Evolutionary conservation across 768 basidiomycete genomes (phyloP).

Genomic region (Kwoniella shandongensis): DNA sequence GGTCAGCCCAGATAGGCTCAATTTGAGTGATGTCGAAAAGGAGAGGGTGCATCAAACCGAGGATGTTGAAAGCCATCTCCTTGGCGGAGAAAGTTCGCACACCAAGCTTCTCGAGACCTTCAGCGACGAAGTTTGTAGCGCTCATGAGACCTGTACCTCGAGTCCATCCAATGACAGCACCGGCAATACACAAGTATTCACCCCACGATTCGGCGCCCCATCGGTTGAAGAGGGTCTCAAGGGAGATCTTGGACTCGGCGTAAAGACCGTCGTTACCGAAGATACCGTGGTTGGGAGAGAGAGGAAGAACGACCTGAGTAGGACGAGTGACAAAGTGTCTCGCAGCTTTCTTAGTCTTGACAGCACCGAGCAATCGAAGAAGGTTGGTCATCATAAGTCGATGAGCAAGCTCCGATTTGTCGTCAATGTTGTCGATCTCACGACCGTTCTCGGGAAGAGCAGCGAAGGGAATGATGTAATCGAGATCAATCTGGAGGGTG

Average conservation of each 20-base stretch:
- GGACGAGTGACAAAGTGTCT: constrained; percentile 95
- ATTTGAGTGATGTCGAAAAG: constrained; percentile 99
- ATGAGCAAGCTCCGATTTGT: constrained; percentile 95
- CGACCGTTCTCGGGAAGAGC: constrained; percentile 98
- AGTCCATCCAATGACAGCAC: constrained; percentile 98
- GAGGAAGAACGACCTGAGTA: constrained; percentile 94
- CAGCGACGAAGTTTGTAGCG: constrained; percentile 89
- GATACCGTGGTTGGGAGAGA: constrained; percentile 96
- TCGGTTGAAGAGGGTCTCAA: constrained; percentile 96
- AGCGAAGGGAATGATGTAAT: constrained; percentile 97
- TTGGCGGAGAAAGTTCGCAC: constrained; percentile 98
- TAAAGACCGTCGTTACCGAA: constrained; percentile 98
- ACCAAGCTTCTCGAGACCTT: constrained; percentile 86
- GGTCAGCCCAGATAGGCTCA: constrained; percentile 98
- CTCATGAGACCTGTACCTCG: constrained; percentile 97
- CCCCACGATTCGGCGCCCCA: constrained; percentile 99
- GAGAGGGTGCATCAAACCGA: constrained; percentile 97
- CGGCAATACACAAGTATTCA: constrained; percentile 95
- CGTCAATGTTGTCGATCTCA: constrained; percentile 95
- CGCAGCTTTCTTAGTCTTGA: constrained; percentile 97
- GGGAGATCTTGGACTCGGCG: constrained; percentile 95
- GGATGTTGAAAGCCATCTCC: constrained; percentile 99
- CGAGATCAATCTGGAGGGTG: constrained; percentile 90
- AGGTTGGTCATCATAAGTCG: constrained; percentile 98
- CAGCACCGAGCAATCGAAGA: constrained; percentile 90